These are phyloP conservation scores for Fusarium denticulatum DNA, from an alignment of 2,329 filamentous ascomycete genomes.

Conservation along the genomic window DNA sequence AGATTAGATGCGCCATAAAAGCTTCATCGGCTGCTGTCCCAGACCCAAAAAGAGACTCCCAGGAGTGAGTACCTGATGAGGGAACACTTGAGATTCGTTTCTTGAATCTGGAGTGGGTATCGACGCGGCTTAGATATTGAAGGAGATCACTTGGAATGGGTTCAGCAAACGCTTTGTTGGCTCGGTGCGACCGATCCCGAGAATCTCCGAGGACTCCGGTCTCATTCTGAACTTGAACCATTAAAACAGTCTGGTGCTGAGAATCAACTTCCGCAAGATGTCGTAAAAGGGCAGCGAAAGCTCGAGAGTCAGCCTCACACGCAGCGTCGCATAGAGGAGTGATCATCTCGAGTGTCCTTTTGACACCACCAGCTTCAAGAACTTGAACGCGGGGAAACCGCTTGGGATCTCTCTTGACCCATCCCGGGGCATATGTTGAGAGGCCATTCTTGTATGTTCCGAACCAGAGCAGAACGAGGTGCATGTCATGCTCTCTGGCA, in stretches of 20 bases:
- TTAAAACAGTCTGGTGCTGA: conserved; percentile 60
- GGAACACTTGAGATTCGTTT: conserved; percentile 42
- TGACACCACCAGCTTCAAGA: conserved; percentile 46
- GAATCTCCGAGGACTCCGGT: conserved; percentile 62
- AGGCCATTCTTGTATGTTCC: conserved; percentile 53
- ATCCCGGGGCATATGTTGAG: conserved; percentile 49
- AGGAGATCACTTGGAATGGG: conserved; percentile 45
- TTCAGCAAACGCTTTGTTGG: conserved; percentile 53
- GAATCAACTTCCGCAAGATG: conserved; percentile 55
- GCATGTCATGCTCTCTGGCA: conserved; percentile 47
- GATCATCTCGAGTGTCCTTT: conserved; percentile 48
- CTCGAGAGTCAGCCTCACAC: conserved; percentile 46
- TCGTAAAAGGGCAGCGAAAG: conserved; percentile 46
- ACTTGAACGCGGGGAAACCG: conserved; percentile 49
- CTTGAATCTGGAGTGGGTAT: conserved; percentile 45
- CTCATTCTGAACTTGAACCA: conserved; percentile 69
- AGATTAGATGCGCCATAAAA: conserved; percentile 51
- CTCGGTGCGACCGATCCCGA: conserved; percentile 55
- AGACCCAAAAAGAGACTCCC: conserved; percentile 48
- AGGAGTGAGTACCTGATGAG: conserved; percentile 40
- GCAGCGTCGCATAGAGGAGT: conserved; percentile 44
- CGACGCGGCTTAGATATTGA: conserved; percentile 33
- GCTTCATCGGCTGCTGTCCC: conserved; percentile 46
- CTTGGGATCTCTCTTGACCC: conserved; percentile 50
- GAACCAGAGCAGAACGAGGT: conserved; percentile 52